Percentiles rank a stretch among this genome's conserved stretches.
phyloP scores from a whole-genome alignment of 208 protist genomes.

The Leishmania gerbilli region DNA sequence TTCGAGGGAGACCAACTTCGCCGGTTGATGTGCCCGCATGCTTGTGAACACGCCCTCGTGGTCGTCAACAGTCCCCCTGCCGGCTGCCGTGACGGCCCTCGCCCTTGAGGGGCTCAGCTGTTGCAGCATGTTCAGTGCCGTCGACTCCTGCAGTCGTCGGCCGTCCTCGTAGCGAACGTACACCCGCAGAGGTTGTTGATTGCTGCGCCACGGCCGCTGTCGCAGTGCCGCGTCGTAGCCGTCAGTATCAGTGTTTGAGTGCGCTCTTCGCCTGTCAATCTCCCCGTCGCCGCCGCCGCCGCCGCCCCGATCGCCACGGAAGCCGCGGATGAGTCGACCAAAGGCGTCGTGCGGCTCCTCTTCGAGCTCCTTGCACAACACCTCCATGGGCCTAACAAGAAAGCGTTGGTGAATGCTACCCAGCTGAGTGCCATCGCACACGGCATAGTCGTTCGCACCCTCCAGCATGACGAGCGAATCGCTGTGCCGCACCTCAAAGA shows the following conservation, averaged over 20 bases:
- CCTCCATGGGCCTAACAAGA: conserved; percentile 49
- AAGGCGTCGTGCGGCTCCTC: conserved; percentile 24
- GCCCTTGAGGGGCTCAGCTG: conserved; percentile 13
- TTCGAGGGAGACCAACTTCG: conserved; percentile 29
- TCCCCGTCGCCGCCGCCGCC: conserved; percentile 1
- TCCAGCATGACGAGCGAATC: conserved; percentile 61
- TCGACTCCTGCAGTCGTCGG: conserved; percentile 37
- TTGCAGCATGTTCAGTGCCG: conserved; percentile 25
- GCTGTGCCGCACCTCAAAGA: conserved; percentile 59
- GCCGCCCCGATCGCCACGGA: not conserved
- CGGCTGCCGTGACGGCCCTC: not conserved
- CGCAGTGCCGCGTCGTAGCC: conserved; percentile 49
- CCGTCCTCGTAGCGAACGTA: conserved; percentile 73
- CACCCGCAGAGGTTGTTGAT: conserved; percentile 30
- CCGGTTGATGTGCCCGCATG: conserved; percentile 20
- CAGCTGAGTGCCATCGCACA: conserved; percentile 64
- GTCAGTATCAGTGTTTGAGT: conserved; percentile 1
- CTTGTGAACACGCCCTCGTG: not conserved
- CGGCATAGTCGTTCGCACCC: conserved; percentile 61
- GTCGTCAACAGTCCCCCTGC: conserved; percentile 21
- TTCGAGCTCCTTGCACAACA: conserved; percentile 42
- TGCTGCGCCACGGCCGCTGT: conserved; percentile 39
- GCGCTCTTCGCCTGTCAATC: not conserved
- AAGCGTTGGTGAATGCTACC: conserved; percentile 62
- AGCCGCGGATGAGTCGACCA: conserved; percentile 14